Percentiles rank a stretch among this genome's conserved stretches.
These are phyloP conservation scores for Grigorovia yakushimaensis DNA, from an alignment of 805 yeast genomes.

Conservation along the genomic window DNA sequence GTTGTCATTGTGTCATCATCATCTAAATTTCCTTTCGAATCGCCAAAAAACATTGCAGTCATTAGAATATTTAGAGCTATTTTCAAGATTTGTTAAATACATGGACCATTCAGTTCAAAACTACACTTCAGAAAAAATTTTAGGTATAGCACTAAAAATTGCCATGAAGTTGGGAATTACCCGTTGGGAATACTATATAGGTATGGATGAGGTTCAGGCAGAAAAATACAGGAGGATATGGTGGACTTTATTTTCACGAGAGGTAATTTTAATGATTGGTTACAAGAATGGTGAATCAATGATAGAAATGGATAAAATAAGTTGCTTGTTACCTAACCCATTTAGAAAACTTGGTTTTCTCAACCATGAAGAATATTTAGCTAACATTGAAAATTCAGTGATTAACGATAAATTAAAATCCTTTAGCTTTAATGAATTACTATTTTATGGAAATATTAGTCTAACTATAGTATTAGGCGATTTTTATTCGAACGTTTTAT, in stretches of 20 bases:
- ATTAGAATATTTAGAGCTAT: constrained; percentile 17
- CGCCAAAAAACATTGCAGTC: not conserved
- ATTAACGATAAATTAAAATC: not conserved
- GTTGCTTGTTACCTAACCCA: constrained; percentile 19
- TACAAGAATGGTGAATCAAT: constrained; percentile 14
- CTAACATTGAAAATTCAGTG: constrained; percentile 1
- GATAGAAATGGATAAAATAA: constrained; percentile 16
- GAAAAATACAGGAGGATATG: constrained; percentile 21
- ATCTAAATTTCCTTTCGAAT: constrained; percentile 11
- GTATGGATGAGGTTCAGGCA: constrained; percentile 20
- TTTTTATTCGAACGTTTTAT: constrained; percentile 18
- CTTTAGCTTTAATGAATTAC: not conserved
- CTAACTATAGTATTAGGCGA: constrained; percentile 10
- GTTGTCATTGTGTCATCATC: constrained; percentile 15
- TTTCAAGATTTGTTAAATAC: constrained; percentile 16
- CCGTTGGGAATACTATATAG: constrained; percentile 28
- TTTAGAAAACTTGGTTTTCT: constrained; percentile 18
- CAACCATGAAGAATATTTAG: constrained; percentile 12
- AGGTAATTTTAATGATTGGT: constrained; percentile 14
- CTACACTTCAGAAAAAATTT: constrained; percentile 17
- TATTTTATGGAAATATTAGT: constrained; percentile 16
- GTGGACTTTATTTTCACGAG: constrained; percentile 24
- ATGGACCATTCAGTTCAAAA: constrained; percentile 21
- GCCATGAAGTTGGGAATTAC: constrained; percentile 21
- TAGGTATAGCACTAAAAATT: constrained; percentile 14